phyloP scores from a whole-genome alignment of 441 rosid species.

The Jatropha podagrica region DNA sequence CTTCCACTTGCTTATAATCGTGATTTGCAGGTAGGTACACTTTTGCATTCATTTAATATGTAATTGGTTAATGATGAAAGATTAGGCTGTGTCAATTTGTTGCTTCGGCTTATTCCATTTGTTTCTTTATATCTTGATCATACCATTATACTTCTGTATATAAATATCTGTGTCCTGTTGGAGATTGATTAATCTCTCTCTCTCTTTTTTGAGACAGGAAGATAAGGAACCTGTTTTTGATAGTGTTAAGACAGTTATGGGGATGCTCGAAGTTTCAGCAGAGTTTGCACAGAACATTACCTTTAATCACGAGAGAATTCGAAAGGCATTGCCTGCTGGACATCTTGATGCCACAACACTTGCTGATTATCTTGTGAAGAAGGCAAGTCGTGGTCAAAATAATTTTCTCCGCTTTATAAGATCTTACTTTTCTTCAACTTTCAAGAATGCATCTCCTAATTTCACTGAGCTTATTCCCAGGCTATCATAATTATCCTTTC shows the following conservation, averaged over 20 bases:
- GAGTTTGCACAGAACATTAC: conserved; percentile 89
- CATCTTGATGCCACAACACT: conserved; percentile 95
- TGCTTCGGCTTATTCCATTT: neutral
- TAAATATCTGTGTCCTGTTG: neutral
- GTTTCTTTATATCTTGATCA: neutral
- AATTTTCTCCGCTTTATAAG: neutral
- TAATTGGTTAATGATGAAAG: neutral
- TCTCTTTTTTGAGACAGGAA: conserved; percentile 49
- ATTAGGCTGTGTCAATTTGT: neutral
- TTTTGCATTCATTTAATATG: neutral
- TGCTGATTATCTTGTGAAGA: conserved; percentile 92
- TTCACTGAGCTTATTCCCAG: neutral
- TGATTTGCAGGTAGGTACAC: conserved; percentile 66
- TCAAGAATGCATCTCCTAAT: too few relatives aligned
- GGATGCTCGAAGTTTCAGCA: conserved; percentile 93
- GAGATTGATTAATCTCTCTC: neutral
- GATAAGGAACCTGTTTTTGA: conserved; percentile 93
- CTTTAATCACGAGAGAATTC: conserved; percentile 62
- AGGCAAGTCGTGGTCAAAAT: conserved; percentile 44
- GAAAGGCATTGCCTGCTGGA: conserved; percentile 79
- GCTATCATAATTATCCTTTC: too few relatives aligned
- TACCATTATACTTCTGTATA: neutral
- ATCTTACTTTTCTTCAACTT: conserved; percentile 4
- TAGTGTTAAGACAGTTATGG: conserved; percentile 74
- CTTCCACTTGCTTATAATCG: conserved; percentile 96